Base-by-base conservation (phyloP, 345 rosid genomes). In the Melastoma malabathricum region DNA sequence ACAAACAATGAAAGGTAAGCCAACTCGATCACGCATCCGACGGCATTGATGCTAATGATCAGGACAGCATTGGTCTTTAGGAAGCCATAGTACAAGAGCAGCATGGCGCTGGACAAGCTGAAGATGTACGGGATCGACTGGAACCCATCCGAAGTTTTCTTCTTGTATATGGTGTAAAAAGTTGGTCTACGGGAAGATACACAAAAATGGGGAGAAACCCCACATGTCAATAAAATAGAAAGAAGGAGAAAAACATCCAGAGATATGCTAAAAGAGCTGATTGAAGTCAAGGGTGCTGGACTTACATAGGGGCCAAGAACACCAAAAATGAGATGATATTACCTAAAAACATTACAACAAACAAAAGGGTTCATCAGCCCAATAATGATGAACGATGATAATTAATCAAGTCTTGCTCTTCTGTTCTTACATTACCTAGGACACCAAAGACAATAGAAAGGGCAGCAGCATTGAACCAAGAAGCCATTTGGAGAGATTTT, bases 291-390 rank as follows among this genome's bases (percentile, higher is more conserved):
- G 19, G 16, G 19, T 17, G 15, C 9, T 29, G 44, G 44, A 51
- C 89, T 81, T 75, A 89, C 93, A 83, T 51, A 19, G 97, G 97
- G 3, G 97, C 70, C 75, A 89, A 71, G 75, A 74, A 80, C 53
- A 81, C 82, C 59, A 83, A 27, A 57, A 77, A 73, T 13, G 87
- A 75, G 13, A 79, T 64, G 27, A 85, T 80, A 68, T 85, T 85
- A 54, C 97, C 95, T 82, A 63, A 18, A 57, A 18, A 46, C 10
- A 25, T 34, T 7, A 0, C 2, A 22, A 22, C 25, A 22, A 1
- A 34, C 12, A 9, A 34, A 34, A 34, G 41, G 41, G 12, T 34
- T 34, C 41, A 8, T 34, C 41, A 34, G 41, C 12, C 41, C 10
- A 34, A 34, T 7, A 7, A 34, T 34, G 41, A 34, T 34, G 41